Base-by-base conservation (phyloP, 225 moss, liverwort and hornwort species). In the Asterella californica region DNA sequence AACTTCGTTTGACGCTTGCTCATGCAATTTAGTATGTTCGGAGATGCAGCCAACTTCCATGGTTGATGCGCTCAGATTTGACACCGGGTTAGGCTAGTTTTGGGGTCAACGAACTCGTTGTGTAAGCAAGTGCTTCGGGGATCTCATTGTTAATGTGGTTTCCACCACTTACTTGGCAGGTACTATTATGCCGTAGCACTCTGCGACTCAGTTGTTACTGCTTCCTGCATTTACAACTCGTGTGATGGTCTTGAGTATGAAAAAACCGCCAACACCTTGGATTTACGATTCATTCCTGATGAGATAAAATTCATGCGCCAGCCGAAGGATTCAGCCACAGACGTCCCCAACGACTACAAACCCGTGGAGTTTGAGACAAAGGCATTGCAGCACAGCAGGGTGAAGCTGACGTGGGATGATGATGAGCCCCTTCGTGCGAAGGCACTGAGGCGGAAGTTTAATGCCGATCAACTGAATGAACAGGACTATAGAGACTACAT, bases 181-280 rank as follows among this genome's bases (percentile, higher is more conserved):
- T 99, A 99, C 74, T 95, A 90, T 78, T 95, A 99, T 65, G 99
- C 94, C 34, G 99, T 99, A 21, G 95, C 93, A 37, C 90, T 91
- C 49, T 99, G 92, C 75, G 99, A 99, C 85, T 91, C 93, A 30
- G 88, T 84, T 73, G 85, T 88, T 76, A 95, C 95, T 75, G 93
- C 99, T 19, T 88, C 90, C 32, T 88, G 90, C 81, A 76, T 99
- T 27, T 99, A 99, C 87, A 86, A 79, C 33, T 85, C 89, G 33
- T 99, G 95, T 80, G 99, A 95, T 72, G 99, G 93, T 60, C 78
- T 95, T 85, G 99, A 99, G 86, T 95, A 93, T 80, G 99, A 99
- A 87, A 90, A 94, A 84, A 99, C 95, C 25, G 95, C 99, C 24
- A 99, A 99, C 57, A 93, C 90, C 47, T 89, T 99, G 48, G 99